Evolutionary conservation across 306 rosid species (phyloP).

Genomic region (Lablab purpureus): DNA sequence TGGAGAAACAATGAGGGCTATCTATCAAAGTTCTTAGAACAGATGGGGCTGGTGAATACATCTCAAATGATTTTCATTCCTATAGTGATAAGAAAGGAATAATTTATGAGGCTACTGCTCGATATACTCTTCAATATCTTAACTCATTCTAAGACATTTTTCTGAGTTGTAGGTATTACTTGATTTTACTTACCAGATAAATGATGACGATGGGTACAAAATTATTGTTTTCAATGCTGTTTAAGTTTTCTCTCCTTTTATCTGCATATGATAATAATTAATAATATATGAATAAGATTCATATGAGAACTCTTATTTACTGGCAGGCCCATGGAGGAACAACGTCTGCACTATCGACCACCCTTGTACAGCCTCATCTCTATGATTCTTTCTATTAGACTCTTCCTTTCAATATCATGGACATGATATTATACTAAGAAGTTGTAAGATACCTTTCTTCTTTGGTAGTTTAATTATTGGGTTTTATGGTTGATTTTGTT

Average conservation of each 20-base stretch:
- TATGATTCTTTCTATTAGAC: slow-evolving; percentile 71
- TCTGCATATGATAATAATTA: neutral
- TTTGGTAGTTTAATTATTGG: slow-evolving; percentile 31
- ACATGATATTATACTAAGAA: slow-evolving; percentile 65
- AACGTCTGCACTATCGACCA: slow-evolving; percentile 94
- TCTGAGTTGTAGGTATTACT: slow-evolving; percentile 80
- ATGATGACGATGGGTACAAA: slow-evolving; percentile 92
- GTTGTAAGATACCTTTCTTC: slow-evolving; percentile 65
- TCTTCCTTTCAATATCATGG: slow-evolving; percentile 75
- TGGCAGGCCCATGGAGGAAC: slow-evolving; percentile 98
- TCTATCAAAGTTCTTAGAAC: neutral
- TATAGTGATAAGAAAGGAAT: neutral
- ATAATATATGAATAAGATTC: slow-evolving; percentile 18
- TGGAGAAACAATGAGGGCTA: neutral
- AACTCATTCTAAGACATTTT: slow-evolving; percentile 36
- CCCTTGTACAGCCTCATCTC: slow-evolving; percentile 82
- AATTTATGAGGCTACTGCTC: too few relatives aligned
- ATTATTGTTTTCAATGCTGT: slow-evolving; percentile 34
- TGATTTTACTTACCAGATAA: slow-evolving; percentile 81
- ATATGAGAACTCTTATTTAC: slow-evolving; percentile 38
- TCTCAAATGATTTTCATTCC: neutral
- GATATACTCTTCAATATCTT: neutral
- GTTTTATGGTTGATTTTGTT: slow-evolving; percentile 38
- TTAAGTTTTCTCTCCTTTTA: slow-evolving; percentile 29
- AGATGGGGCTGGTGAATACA: neutral